These are phyloP conservation scores for Prunus davidiana DNA, from an alignment of 306 rosid species.

Conservation along the genomic window DNA sequence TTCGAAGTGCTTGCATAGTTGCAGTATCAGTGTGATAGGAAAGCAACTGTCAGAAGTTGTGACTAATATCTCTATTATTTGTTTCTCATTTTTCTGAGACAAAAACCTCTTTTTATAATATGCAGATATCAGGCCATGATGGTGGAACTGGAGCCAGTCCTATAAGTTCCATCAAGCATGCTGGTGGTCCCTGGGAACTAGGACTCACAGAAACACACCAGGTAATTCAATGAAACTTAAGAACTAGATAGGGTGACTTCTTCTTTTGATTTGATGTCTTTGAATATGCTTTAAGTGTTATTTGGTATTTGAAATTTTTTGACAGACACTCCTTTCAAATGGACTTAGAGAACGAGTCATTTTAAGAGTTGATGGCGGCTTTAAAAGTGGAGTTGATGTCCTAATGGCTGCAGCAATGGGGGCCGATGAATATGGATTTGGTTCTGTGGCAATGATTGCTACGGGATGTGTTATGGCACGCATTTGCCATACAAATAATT, in stretches of 20 bases:
- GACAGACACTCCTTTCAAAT: constrained; percentile 79
- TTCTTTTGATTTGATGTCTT: constrained; percentile 18
- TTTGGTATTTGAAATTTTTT: constrained; percentile 24
- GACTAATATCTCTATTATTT: neutral
- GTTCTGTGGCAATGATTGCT: constrained; percentile 97
- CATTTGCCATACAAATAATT: constrained; percentile 96
- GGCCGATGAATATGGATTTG: constrained; percentile 94
- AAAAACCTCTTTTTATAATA: constrained; percentile 9
- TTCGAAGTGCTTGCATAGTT: no score
- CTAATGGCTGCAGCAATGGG: constrained; percentile 96
- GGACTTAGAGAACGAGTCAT: constrained; percentile 97
- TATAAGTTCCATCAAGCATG: constrained; percentile 97
- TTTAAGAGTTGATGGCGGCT: constrained; percentile 98
- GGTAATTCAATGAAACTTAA: constrained; percentile 48
- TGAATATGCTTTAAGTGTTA: constrained; percentile 10
- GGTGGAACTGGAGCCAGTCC: constrained; percentile 99
- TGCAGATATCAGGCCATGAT: constrained; percentile 94
- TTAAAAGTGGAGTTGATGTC: constrained; percentile 98
- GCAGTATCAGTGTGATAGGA: neutral
- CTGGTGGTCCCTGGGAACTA: constrained; percentile 99
- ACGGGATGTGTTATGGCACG: constrained; percentile 98
- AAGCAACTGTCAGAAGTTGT: neutral
- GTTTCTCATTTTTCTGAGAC: neutral
- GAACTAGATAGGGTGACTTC: constrained; percentile 11
- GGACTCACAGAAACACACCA: constrained; percentile 96